These are phyloP conservation scores for Gloeopeniophorella convolvens DNA, from an alignment of 768 basidiomycete genomes.

Conservation along the genomic window DNA sequence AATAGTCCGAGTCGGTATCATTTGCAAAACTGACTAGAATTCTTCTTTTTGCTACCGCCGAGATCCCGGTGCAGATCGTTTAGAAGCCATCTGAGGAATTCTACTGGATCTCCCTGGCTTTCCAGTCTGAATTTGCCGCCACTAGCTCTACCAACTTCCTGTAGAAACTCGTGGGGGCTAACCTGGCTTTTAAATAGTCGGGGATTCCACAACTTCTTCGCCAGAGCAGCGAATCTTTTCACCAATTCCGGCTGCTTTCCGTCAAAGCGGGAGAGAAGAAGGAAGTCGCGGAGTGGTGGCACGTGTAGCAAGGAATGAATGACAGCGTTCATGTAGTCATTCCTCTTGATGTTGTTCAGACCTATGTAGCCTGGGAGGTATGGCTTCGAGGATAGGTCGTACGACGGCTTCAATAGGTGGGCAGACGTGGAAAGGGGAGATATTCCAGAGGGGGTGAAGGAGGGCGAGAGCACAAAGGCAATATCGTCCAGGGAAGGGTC, in stretches of 20 bases:
- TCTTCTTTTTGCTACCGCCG: constrained; percentile 88
- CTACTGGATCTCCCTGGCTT: constrained; percentile 92
- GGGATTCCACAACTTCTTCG: constrained; percentile 96
- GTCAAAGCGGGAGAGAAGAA: constrained; percentile 67
- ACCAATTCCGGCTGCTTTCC: constrained; percentile 83
- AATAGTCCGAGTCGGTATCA: constrained; percentile 17
- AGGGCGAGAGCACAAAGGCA: constrained; percentile 79
- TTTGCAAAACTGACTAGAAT: constrained; percentile 63
- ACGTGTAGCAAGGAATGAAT: constrained; percentile 92
- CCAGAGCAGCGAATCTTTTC: constrained; percentile 77
- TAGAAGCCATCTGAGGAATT: constrained; percentile 92
- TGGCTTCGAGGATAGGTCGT: constrained; percentile 73
- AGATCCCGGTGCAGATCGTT: constrained; percentile 90
- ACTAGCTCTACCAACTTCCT: constrained; percentile 90
- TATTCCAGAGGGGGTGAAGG: constrained; percentile 63
- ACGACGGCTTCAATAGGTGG: constrained; percentile 66
- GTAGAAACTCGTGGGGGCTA: constrained; percentile 96
- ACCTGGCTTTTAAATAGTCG: constrained; percentile 96
- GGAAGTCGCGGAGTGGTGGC: constrained; percentile 79
- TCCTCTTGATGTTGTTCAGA: constrained; percentile 94
- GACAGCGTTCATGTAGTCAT: constrained; percentile 97
- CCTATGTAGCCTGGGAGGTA: constrained; percentile 95
- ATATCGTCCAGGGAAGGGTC: constrained; percentile 98
- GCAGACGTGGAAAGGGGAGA: constrained; percentile 49
- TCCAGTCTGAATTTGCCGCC: constrained; percentile 89